Base-by-base conservation (phyloP, 139 green algal species). In the Gonium pectorale region DNA sequence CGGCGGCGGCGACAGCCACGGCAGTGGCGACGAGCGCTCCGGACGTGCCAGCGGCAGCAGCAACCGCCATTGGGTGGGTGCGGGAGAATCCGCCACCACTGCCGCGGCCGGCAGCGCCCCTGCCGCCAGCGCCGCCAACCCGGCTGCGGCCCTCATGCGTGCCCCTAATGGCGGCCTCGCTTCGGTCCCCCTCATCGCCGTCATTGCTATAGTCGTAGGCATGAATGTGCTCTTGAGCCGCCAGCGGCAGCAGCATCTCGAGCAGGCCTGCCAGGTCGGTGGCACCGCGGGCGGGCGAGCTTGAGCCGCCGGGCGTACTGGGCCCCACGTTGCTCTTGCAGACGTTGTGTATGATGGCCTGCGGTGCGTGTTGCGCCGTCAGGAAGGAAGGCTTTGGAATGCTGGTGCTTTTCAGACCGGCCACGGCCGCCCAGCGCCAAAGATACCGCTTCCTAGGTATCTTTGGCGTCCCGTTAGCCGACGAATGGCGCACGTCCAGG, bases 271-370 rank as follows among this genome's bases (percentile, higher is more conserved):
- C 5, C 9, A 87, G 82, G 33, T 1, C 41, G 7, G 67, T 56
- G 67, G 60, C 38, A 37, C 60, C 17, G 19, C 13, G 71, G 44
- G 41, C 46, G 68, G n/a, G n/a, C n/a, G n/a, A n/a, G n/a, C n/a
- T n/a, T n/a, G n/a, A n/a, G n/a, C n/a, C n/a, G n/a, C n/a, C n/a
- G n/a, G n/a, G n/a, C n/a, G n/a, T n/a, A n/a, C n/a, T n/a, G n/a
- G n/a, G n/a, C n/a, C n/a, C n/a, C n/a, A n/a, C n/a, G n/a, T n/a
- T n/a, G n/a, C 49, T 68, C 72, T 5, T 35, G 79, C 79, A 85
- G 33, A 79, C 56, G 66, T 67, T 67, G 54, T 79, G 33, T 37
- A 79, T 71, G 51, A 86, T 41, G 26, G 80, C 81, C 81, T 83
- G 74, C 3, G 19, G 52, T 8, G 7, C 46, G 29, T 69, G n/a